phyloP scores from a whole-genome alignment of 306 rosid genomes.

The Glycine soja region DNA sequence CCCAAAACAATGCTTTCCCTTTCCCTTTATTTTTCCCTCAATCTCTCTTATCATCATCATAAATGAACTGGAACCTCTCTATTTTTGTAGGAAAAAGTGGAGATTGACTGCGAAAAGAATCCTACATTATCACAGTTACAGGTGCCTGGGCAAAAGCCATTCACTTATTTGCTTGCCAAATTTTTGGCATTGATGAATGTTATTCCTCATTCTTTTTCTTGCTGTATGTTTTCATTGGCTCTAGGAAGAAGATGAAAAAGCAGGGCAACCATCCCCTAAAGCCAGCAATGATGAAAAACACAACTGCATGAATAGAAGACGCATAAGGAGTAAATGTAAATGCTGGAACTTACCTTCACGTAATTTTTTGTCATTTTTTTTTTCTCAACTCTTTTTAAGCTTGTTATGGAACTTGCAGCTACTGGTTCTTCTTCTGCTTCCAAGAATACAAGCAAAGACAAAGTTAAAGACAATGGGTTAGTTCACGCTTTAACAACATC shows the following conservation, averaged over 20 bases:
- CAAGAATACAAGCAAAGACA: constrained; percentile 63
- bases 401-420: constrained; percentile 60
- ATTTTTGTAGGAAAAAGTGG: constrained; percentile 61
- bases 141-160: constrained; percentile 49
- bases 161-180: constrained; percentile 12
- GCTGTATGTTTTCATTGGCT: constrained; percentile 43
- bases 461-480: constrained; percentile 70
- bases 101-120: constrained; percentile 45
- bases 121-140: constrained; percentile 55
- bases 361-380: neutral
- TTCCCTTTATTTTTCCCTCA: neutral
- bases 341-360: constrained; percentile 30
- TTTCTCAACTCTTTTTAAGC: neutral
- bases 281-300: too few relatives aligned
- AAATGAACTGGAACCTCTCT: constrained; percentile 2
- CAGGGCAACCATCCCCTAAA: constrained; percentile 35
- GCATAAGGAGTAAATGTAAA: constrained; percentile 74
- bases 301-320: constrained; percentile 56
- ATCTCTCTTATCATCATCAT: neutral
- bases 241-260: constrained; percentile 60
- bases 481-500: constrained; percentile 26
- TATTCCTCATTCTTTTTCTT: constrained; percentile 31
- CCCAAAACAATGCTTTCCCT: neutral
- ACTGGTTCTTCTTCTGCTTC: constrained; percentile 58
- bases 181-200: constrained; percentile 29